Conservation (phyloP, 2,329 filamentous ascomycete species). For the Fusarium nurragi region DNA sequence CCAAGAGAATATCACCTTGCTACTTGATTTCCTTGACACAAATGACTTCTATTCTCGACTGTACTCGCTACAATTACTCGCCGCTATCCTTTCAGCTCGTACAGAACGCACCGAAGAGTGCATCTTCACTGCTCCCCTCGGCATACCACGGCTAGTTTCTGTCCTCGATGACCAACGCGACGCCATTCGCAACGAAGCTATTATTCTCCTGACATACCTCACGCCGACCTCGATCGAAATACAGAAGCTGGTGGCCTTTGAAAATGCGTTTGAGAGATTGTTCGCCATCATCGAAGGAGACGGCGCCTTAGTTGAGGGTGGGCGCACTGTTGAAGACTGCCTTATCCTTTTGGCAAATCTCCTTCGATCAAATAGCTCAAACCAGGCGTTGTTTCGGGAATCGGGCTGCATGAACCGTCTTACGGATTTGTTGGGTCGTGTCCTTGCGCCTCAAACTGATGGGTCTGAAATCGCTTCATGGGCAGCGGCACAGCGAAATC, state of each 20-base stretch:
- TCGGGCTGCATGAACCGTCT: conserved; percentile 82
- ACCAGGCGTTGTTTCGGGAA: conserved; percentile 93
- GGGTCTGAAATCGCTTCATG: conserved; percentile 73
- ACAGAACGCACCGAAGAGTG: conserved; percentile 95
- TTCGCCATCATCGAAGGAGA: conserved; percentile 85
- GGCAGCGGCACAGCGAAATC: conserved; percentile 81
- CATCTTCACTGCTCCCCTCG: conserved; percentile 86
- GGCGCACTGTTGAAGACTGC: conserved; percentile 90
- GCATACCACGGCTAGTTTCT: conserved; percentile 85
- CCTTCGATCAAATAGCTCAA: conserved; percentile 84
- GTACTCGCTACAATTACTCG: conserved; percentile 89
- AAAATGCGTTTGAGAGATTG: conserved; percentile 88
- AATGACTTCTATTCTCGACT: conserved; percentile 90
- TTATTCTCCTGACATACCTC: conserved; percentile 86
- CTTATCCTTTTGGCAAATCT: conserved; percentile 91
- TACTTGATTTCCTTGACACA: conserved; percentile 88
- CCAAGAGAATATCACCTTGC: conserved; percentile 93
- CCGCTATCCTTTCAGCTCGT: conserved; percentile 83
- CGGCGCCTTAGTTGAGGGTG: conserved; percentile 83
- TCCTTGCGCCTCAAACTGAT: conserved; percentile 62
- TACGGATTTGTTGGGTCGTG: conserved; percentile 71
- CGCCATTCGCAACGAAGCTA: conserved; percentile 85
- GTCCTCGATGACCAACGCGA: conserved; percentile 87
- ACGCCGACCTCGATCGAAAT: conserved; percentile 88
- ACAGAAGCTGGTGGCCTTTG: conserved; percentile 94